Conservation (phyloP, 129 eudicot species). For the Solidago caesia region DNA sequence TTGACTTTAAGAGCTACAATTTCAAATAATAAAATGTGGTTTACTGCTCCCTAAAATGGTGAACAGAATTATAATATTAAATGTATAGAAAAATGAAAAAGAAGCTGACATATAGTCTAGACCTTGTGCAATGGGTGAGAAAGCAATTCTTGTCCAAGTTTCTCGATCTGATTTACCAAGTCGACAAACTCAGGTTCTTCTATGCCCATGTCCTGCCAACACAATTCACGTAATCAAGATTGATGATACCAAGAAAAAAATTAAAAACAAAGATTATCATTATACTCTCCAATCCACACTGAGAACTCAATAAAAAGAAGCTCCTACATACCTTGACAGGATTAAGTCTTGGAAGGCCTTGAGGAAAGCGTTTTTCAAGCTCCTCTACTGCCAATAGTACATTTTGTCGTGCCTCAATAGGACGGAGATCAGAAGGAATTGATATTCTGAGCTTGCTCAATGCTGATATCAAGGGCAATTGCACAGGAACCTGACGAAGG, state of each 20-base stretch:
- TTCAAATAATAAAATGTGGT: neutral
- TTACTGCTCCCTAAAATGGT: neutral
- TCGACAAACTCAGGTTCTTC: conserved; percentile 86
- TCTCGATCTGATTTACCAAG: conserved; percentile 73
- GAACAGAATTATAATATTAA: neutral
- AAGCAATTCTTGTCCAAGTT: conserved; percentile 67
- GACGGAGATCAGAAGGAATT: conserved; percentile 89
- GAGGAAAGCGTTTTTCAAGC: conserved; percentile 85
- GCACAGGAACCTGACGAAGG: conserved; percentile 73
- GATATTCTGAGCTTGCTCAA: conserved; percentile 84
- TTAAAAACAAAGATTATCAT: no score
- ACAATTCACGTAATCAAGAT: neutral
- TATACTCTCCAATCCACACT: neutral
- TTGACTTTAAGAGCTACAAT: no score
- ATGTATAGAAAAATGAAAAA: neutral
- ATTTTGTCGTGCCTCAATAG: conserved; percentile 77
- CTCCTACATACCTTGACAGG: conserved; percentile 72
- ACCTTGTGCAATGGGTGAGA: conserved; percentile 93
- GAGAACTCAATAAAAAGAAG: conserved; percentile 10
- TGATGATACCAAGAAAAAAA: neutral
- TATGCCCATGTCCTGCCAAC: conserved; percentile 84
- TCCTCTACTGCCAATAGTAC: conserved; percentile 86
- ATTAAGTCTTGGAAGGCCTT: conserved; percentile 96
- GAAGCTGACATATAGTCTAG: neutral
- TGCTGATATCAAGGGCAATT: conserved; percentile 76